Conservation (phyloP, 768 basidiomycete species). For the Leccinum olivaceopallidum region DNA sequence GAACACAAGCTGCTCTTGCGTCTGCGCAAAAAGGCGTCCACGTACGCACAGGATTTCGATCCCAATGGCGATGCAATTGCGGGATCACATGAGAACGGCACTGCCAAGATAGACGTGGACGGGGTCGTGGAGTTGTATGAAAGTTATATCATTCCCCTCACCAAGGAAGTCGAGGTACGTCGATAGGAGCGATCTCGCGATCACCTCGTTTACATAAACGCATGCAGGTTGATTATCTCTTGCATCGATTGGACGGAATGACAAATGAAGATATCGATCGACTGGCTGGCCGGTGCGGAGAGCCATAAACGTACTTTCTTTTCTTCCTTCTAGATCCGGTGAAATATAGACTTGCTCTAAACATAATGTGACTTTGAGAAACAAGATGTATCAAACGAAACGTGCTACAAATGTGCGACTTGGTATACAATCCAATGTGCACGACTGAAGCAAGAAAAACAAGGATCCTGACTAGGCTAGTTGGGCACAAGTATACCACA, state of each 20-base stretch:
- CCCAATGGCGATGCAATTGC: slow-evolving; percentile 57
- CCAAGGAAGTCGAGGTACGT: slow-evolving; percentile 95
- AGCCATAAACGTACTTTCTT: slow-evolving; percentile 9
- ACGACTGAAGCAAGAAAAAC: slow-evolving; percentile 26
- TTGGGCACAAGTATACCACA: slow-evolving; percentile 24
- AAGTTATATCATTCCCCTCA: slow-evolving; percentile 94
- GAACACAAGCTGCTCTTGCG: slow-evolving; percentile 82
- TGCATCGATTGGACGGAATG: slow-evolving; percentile 84
- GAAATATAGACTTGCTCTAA: slow-evolving; percentile 7
- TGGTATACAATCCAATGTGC: slow-evolving; percentile 24
- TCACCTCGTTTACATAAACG: slow-evolving; percentile 4
- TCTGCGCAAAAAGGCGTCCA: slow-evolving; percentile 80
- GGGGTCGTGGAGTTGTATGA: slow-evolving; percentile 93
- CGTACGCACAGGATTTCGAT: slow-evolving; percentile 81
- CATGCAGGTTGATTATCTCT: slow-evolving; percentile 88
- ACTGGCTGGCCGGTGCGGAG: slow-evolving; percentile 36
- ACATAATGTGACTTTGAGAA: slow-evolving; percentile 9
- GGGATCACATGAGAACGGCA: slow-evolving; percentile 32
- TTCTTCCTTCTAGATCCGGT: slow-evolving; percentile 5
- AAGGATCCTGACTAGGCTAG: slow-evolving; percentile 18
- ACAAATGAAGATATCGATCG: slow-evolving; percentile 77
- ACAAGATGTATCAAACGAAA: slow-evolving; percentile 22
- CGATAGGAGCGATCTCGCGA: slow-evolving; percentile 10
- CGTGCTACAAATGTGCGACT: slow-evolving; percentile 25
- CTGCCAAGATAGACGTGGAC: slow-evolving; percentile 85